A percentile compares a stretch with the other conserved stretches of the same genome.
These are phyloP conservation scores for Kodamaea sagamina DNA, from an alignment of 805 yeast genomes.

Conservation along the genomic window DNA sequence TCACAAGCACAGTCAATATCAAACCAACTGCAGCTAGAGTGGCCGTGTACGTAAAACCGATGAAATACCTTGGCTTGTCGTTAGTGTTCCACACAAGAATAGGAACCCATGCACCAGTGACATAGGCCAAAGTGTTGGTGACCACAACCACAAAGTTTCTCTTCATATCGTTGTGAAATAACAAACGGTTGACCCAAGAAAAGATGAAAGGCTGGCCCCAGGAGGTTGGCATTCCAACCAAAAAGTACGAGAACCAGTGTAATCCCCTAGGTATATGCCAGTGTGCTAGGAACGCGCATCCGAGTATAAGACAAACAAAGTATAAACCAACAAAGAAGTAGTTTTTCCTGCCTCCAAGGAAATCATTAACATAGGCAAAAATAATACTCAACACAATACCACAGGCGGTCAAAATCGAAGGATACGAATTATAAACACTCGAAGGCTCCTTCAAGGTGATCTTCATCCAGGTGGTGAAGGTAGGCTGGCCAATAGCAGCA, in stretches of 20 bases:
- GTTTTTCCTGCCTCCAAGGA: conserved; percentile 34
- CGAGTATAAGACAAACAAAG: conserved; percentile 42
- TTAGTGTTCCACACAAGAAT: conserved; percentile 42
- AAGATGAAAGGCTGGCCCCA: conserved; percentile 60
- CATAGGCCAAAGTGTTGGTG: conserved; percentile 42
- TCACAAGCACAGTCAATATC: conserved; percentile 29
- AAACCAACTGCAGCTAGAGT: conserved; percentile 33
- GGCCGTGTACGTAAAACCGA: conserved; percentile 36
- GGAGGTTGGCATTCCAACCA: conserved; percentile 48
- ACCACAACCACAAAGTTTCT: conserved; percentile 38
- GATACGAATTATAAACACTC: conserved; percentile 34
- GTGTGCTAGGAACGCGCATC: conserved; percentile 43
- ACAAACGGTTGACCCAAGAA: conserved; percentile 54
- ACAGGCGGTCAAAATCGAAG: conserved; percentile 31
- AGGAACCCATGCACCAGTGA: conserved; percentile 41
- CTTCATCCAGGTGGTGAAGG: conserved; percentile 42
- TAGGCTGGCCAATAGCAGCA: conserved; percentile 36
- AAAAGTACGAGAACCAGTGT: conserved; percentile 53
- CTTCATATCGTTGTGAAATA: conserved; percentile 46
- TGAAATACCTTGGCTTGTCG: conserved; percentile 32
- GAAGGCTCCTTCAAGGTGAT: conserved; percentile 27
- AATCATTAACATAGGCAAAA: conserved; percentile 36
- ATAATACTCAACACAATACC: conserved; percentile 40
- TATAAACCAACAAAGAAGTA: conserved; percentile 37
- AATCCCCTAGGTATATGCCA: conserved; percentile 53